Evolutionary conservation across 108 stramenopile species (phyloP), one percentile per base, ranked within the genome.

Genomic region (Mayamaea pseudoterrestris): DNA sequence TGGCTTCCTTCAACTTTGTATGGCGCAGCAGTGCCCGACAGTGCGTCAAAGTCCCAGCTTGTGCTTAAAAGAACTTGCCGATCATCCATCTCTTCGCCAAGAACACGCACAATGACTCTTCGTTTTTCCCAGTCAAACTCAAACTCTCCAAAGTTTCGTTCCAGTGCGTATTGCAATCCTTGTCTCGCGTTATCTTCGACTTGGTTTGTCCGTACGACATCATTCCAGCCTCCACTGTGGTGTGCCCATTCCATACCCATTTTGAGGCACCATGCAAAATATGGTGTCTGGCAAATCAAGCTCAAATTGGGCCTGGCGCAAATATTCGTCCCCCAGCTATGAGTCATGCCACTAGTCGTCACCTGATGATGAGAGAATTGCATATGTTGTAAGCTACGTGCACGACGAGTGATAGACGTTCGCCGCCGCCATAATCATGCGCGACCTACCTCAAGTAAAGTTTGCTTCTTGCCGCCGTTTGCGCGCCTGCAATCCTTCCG

Each of bases 281-380:
- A 47, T 18, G 30, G 21, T 25, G 32, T 27, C 29, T 24, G 24
- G 27, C 70, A 65, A 0, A 59, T 18, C 6, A 23, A 45, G 32
- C 48, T 61, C 3, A 57, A 41, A 17, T 66, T 50, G 26, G 65
- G 57, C 20, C 61, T 35, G 13, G 68, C 72, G 60, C 63, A 71
- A 46, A 53, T 44, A 30, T n/a, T 11, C 22, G 46, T 64, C 49
- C 55, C 72, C 89, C 83, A 87, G 0, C 80, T 73, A 47, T 92
- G 90, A 0, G 84, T 85, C 78, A 90, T 65, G 23, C 87, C 87
- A 21, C 72, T 74, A 7, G 81, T 81, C 0, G 87, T 90, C 21
- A 90, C 47, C 59, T 90, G 82, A n/a, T 74, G 50, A 12, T 83
- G 59, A 0, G 58, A 44, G n/a, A n/a, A n/a, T n/a, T n/a, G n/a